phyloP scores from a whole-genome alignment of 768 basidiomycete species.

The Tubosaeta brunneosetosa region DNA sequence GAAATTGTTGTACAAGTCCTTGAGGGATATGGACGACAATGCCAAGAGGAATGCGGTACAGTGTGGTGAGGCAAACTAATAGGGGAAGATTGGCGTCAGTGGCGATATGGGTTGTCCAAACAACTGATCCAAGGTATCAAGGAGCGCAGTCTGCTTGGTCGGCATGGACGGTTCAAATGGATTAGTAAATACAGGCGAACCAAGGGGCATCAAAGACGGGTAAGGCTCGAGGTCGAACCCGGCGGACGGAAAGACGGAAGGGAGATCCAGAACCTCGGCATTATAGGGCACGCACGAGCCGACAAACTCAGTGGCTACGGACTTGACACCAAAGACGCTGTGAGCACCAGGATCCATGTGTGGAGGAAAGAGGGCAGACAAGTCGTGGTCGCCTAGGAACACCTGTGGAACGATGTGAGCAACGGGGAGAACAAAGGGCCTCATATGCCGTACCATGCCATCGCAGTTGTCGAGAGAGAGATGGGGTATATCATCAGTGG shows the following conservation, averaged over 20 bases:
- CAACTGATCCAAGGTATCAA: conserved; percentile 26
- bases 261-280: not conserved
- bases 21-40: too few relatives aligned
- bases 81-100: conserved; percentile 9
- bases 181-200: conserved; percentile 30
- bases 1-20: conserved; percentile 2
- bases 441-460: conserved; percentile 15
- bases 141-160: conserved; percentile 6
- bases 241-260: conserved; percentile 7
- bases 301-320: conserved; percentile 25
- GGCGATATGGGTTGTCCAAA: conserved; percentile 30
- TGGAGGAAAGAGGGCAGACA: conserved; percentile 12
- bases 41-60: too few relatives aligned
- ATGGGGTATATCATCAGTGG: conserved; percentile 34
- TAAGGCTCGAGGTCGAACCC: conserved; percentile 11
- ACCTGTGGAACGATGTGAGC: conserved; percentile 14
- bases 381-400: not conserved
- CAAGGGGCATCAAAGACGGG: conserved; percentile 8
- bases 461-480: conserved; percentile 26
- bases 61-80: conserved; percentile 1
- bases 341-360: conserved; percentile 19
- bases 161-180: conserved; percentile 20
- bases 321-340: conserved; percentile 28
- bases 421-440: not conserved
- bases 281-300: conserved; percentile 24